phyloP scores from a whole-genome alignment of 257 asterid genomes.

The Nyctanthes arbortristis region DNA sequence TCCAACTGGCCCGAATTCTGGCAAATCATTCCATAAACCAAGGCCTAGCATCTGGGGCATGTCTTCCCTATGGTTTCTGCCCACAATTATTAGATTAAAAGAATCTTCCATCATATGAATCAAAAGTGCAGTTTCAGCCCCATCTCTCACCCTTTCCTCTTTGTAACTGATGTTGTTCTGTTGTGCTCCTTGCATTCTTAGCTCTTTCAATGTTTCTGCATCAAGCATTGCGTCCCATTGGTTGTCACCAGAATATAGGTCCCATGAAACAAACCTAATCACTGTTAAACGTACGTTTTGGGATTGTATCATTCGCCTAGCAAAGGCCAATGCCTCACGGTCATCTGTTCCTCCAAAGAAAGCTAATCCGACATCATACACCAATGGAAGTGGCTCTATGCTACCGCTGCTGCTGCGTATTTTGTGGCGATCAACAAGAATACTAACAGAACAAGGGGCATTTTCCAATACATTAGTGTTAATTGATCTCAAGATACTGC shows the following conservation, averaged over 20 bases:
- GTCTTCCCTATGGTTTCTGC: constrained; percentile 69
- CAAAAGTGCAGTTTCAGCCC: constrained; percentile 78
- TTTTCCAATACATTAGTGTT: constrained; percentile 63
- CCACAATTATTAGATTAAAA: constrained; percentile 77
- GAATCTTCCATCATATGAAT: constrained; percentile 71
- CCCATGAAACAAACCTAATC: constrained; percentile 66
- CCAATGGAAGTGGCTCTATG: constrained; percentile 17
- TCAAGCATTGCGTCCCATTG: constrained; percentile 91
- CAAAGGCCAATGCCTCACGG: constrained; percentile 76
- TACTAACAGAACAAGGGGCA: constrained; percentile 84
- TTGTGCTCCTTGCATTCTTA: constrained; percentile 56
- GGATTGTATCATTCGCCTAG: constrained; percentile 60
- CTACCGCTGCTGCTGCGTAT: too few species aligned
- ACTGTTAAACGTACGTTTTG: constrained; percentile 54
- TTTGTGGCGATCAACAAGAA: constrained; percentile 77
- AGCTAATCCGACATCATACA: constrained; percentile 53
- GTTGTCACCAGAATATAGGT: constrained; percentile 45
- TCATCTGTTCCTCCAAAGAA: constrained; percentile 89
- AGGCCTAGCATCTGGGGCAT: constrained; percentile 67
- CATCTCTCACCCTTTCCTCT: constrained; percentile 83
- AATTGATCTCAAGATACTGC: constrained; percentile 49
- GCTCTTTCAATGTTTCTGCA: constrained; percentile 71
- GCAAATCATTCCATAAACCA: constrained; percentile 78
- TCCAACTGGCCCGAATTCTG: constrained; percentile 82
- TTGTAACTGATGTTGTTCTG: constrained; percentile 65